Evolutionary conservation across 1,139 yeast species (phyloP).

Genomic region (Sugiyamaella sp.): DNA sequence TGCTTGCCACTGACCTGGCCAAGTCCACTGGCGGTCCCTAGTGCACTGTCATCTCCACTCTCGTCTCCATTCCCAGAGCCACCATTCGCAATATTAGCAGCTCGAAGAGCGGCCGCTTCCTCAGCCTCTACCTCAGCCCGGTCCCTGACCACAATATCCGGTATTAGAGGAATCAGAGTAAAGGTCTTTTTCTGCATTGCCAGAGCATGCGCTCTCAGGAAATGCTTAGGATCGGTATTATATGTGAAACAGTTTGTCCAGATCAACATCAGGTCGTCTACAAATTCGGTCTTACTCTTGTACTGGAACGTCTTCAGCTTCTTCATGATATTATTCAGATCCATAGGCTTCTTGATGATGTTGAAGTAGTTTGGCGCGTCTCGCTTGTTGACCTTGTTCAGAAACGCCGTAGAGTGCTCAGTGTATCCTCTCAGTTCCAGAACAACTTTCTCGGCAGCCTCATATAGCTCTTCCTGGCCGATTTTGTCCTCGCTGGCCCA

Average conservation of each 20-base stretch:
- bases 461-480: slow-evolving; percentile 97
- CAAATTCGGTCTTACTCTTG: slow-evolving; percentile 82
- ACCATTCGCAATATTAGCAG: slow-evolving; percentile 11
- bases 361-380: slow-evolving; percentile 97
- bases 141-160: slow-evolving; percentile 80
- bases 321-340: slow-evolving; percentile 89
- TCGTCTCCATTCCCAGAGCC: slow-evolving; percentile 2
- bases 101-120: slow-evolving; percentile 51
- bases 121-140: slow-evolving; percentile 88
- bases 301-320: slow-evolving; percentile 82
- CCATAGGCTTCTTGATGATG: slow-evolving; percentile 94
- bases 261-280: slow-evolving; percentile 88
- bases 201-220: slow-evolving; percentile 84
- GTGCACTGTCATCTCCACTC: slow-evolving; percentile 16
- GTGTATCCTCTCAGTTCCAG: slow-evolving; percentile 88
- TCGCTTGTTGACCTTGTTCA: slow-evolving; percentile 91
- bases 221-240: slow-evolving; percentile 95
- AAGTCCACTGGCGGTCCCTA: slow-evolving; percentile 28
- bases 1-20: slow-evolving; percentile 31
- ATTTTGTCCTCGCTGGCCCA: slow-evolving; percentile 95
- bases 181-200: slow-evolving; percentile 94
- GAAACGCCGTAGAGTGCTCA: slow-evolving; percentile 94
- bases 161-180: slow-evolving; percentile 77
- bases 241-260: slow-evolving; percentile 94
- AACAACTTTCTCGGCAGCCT: slow-evolving; percentile 95